Conservation (phyloP, 495 filamentous ascomycete genomes). For the Talaromyces liani region DNA sequence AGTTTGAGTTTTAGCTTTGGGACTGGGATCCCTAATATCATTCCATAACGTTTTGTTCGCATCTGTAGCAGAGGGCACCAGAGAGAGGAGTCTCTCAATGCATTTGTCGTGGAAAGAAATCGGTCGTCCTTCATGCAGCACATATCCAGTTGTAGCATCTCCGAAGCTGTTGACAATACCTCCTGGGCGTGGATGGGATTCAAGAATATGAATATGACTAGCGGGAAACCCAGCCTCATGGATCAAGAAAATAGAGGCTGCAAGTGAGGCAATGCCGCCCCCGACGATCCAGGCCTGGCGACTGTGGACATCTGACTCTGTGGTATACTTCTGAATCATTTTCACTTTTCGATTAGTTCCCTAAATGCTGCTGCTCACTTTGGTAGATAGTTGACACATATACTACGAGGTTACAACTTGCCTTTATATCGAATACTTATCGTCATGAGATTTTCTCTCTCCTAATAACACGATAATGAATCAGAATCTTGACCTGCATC, state of each 20-base stretch:
- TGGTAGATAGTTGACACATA: too few species aligned
- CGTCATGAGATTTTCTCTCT: too few species aligned
- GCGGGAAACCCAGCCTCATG: conserved; percentile 28
- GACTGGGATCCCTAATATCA: conserved; percentile 7
- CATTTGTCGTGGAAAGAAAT: conserved; percentile 29
- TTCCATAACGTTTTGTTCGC: neutral
- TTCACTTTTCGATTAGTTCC: too few species aligned
- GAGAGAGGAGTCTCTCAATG: conserved; percentile 24
- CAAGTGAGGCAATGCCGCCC: conserved; percentile 33
- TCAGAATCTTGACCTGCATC: too few species aligned
- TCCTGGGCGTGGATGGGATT: conserved; percentile 17
- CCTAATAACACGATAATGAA: too few species aligned
- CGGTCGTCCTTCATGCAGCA: conserved; percentile 21
- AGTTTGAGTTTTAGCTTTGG: conserved; percentile 10
- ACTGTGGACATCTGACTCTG: conserved; percentile 9
- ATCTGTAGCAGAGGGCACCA: conserved; percentile 15
- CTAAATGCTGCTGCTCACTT: too few species aligned
- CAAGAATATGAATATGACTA: conserved; percentile 28
- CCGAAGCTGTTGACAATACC: conserved; percentile 26
- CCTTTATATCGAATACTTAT: too few species aligned
- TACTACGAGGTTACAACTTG: too few species aligned
- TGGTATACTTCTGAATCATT: too few species aligned
- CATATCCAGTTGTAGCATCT: conserved; percentile 19
- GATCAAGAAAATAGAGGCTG: conserved; percentile 30
- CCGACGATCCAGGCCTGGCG: conserved; percentile 27